Conservation (phyloP, 1,284 basidiomycete species). For the Sporisorium scitamineum region DNA sequence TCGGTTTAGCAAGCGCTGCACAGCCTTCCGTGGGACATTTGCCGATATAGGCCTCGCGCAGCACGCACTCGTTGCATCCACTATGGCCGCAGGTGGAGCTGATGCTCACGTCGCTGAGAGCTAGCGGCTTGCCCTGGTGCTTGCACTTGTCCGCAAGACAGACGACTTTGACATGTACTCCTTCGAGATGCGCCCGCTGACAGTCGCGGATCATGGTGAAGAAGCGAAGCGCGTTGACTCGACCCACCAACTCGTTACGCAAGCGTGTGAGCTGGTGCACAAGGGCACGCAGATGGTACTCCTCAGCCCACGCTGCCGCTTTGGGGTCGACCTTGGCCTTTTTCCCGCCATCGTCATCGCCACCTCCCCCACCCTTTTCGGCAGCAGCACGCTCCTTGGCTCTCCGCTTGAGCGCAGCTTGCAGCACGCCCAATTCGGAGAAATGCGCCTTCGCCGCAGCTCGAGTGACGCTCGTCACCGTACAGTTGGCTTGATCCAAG, state of each 20-base stretch:
- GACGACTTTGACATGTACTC: slow-evolving; percentile 31
- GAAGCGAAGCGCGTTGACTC: slow-evolving; percentile 58
- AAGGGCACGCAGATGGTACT: slow-evolving; percentile 47
- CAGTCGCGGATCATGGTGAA: slow-evolving; percentile 56
- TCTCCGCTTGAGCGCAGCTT: slow-evolving; percentile 43
- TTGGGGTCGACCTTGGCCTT: slow-evolving; percentile 35
- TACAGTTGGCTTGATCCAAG: slow-evolving; percentile 73
- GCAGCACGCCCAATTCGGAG: slow-evolving; percentile 24
- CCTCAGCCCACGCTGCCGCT: slow-evolving; percentile 51
- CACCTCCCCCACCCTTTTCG: slow-evolving; percentile 27
- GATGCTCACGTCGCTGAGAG: slow-evolving; percentile 45
- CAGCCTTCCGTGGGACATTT: slow-evolving; percentile 53
- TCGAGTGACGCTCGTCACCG: slow-evolving; percentile 24
- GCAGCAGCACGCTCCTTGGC: slow-evolving; percentile 40
- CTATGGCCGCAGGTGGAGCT: slow-evolving; percentile 56
- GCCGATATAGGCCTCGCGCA: slow-evolving; percentile 54
- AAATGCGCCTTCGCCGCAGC: slow-evolving; percentile 32
- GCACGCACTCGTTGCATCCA: slow-evolving; percentile 49
- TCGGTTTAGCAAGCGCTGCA: slow-evolving; percentile 50
- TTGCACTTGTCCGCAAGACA: slow-evolving; percentile 46
- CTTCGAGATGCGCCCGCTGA: slow-evolving; percentile 49
- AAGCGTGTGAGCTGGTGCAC: slow-evolving; percentile 55
- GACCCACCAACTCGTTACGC: slow-evolving; percentile 53
- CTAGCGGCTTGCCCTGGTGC: slow-evolving; percentile 18
- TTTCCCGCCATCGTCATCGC: slow-evolving; percentile 29